These are phyloP conservation scores for Dujonia santamariae DNA, from an alignment of 1,139 yeast genomes.

Conservation along the genomic window DNA sequence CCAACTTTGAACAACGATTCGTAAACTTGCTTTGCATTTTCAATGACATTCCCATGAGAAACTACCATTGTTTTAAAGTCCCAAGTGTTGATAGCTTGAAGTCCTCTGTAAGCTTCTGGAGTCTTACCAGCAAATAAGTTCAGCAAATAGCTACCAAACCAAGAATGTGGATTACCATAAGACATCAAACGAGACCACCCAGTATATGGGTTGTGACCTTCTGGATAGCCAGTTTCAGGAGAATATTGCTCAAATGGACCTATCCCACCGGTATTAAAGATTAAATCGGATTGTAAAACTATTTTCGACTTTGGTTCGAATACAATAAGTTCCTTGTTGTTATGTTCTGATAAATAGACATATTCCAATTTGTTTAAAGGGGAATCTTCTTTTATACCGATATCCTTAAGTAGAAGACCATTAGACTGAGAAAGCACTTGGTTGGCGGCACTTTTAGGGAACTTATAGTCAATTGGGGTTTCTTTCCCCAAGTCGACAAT, in stretches of 20 bases:
- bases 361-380: constrained; percentile 46
- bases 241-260: constrained; percentile 27
- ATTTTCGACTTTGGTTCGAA: constrained; percentile 45
- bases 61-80: constrained; percentile 49
- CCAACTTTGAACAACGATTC: too few species aligned
- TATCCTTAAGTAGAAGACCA: constrained; percentile 16
- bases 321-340: constrained; percentile 54
- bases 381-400: constrained; percentile 26
- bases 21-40: constrained; percentile 40
- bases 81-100: constrained; percentile 38
- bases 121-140: constrained; percentile 16
- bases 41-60: constrained; percentile 59
- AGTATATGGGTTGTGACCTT: constrained; percentile 32
- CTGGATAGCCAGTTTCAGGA: constrained; percentile 42
- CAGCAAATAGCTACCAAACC: constrained; percentile 29
- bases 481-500: constrained; percentile 28
- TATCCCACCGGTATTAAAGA: constrained; percentile 44
- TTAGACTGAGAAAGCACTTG: constrained; percentile 19
- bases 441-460: constrained; percentile 27
- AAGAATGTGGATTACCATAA: constrained; percentile 36
- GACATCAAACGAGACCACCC: constrained; percentile 39
- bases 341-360: constrained; percentile 53
- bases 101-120: constrained; percentile 18
- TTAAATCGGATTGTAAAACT: constrained; percentile 54
- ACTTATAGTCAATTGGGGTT: constrained; percentile 30